Conservation (phyloP, 768 basidiomycete species). For the Kwoniella bestiolae region DNA sequence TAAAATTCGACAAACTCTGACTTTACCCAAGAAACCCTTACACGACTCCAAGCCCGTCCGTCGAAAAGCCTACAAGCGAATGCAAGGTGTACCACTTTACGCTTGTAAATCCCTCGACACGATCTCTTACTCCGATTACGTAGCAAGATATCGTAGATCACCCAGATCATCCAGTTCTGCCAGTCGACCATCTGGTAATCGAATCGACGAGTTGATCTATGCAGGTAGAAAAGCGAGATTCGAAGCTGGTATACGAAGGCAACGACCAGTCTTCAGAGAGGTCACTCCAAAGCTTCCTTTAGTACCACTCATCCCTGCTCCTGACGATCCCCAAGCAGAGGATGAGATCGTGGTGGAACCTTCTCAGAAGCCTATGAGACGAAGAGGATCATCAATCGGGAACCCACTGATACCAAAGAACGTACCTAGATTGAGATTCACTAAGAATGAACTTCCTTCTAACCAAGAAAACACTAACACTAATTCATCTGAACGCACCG, state of each 20-base stretch:
- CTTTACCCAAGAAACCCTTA: not conserved
- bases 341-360: slow-evolving; percentile 6
- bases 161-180: not conserved
- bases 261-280: not conserved
- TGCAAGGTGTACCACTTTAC: slow-evolving; percentile 9
- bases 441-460: not conserved
- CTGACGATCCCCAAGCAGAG: slow-evolving; percentile 1
- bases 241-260: slow-evolving; percentile 5
- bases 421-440: not conserved
- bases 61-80: slow-evolving; percentile 1
- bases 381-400: not conserved
- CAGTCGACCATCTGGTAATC: not conserved
- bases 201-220: slow-evolving; percentile 12
- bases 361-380: not conserved
- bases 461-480: not conserved
- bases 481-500: not conserved
- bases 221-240: slow-evolving; percentile 13
- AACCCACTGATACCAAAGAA: not conserved
- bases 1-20: slow-evolving; percentile 5
- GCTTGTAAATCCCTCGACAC: slow-evolving; percentile 7
- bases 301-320: not conserved
- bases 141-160: not conserved
- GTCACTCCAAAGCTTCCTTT: not conserved
- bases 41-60: not conserved
- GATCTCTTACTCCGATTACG: slow-evolving; percentile 9